phyloP scores from a whole-genome alignment of 1,139 yeast species.

The Hyphopichia fennica region DNA sequence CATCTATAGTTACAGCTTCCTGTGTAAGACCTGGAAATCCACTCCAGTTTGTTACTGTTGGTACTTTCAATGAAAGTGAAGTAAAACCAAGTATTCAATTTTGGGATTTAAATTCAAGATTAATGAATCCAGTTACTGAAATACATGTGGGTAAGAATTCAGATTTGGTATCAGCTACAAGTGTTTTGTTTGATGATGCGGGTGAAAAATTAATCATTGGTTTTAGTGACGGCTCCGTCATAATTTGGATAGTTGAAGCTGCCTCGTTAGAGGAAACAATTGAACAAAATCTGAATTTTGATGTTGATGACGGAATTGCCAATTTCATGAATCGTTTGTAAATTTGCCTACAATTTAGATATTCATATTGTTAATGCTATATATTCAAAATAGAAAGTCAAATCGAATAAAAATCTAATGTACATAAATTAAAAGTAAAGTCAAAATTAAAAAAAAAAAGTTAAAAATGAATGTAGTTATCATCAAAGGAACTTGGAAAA shows the following conservation, averaged over 20 bases:
- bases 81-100: slow-evolving; percentile 42
- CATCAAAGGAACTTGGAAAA: slow-evolving; percentile 39
- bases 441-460: not conserved
- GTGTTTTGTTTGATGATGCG: slow-evolving; percentile 19
- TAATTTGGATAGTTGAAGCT: slow-evolving; percentile 19
- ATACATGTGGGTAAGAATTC: slow-evolving; percentile 13
- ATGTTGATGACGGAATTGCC: slow-evolving; percentile 11
- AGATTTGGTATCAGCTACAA: slow-evolving; percentile 11
- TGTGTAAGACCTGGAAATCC: slow-evolving; percentile 41
- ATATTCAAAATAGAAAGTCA: not conserved
- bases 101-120: slow-evolving; percentile 50
- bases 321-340: not conserved
- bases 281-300: slow-evolving; percentile 2
- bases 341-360: not conserved
- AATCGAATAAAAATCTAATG: slow-evolving; percentile 16
- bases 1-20: slow-evolving; percentile 43
- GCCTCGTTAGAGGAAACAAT: slow-evolving; percentile 9
- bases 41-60: slow-evolving; percentile 50
- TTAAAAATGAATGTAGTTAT: slow-evolving; percentile 2
- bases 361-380: not conserved
- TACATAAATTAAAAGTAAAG: slow-evolving; percentile 13
- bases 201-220: slow-evolving; percentile 27
- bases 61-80: slow-evolving; percentile 27
- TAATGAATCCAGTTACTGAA: slow-evolving; percentile 38
- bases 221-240: slow-evolving; percentile 24